Evolutionary conservation across 169 alveolate species (phyloP), one percentile per base, ranked within the genome.

Genomic region (Haemoproteus tartakovskyi): DNA sequence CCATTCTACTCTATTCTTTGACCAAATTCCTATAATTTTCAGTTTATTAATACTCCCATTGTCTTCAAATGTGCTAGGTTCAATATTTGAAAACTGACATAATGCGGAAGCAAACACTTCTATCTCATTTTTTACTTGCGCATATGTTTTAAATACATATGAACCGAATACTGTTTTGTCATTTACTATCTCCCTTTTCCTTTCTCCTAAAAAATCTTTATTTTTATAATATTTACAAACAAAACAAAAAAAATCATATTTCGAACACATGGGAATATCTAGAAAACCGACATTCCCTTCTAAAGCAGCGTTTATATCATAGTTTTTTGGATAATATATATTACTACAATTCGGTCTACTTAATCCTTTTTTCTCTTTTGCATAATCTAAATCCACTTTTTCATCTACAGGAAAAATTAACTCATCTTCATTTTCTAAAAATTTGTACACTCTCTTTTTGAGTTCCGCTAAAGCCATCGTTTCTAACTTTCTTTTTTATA

Each of bases 1-100:
- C 93, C 93, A 88, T 62, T 85, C 86, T 14, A 87, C 78, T 74
- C 90, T 86, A 52, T 88, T 88, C 62, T 64, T 64, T 2, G 93
- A 86, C 91, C 91, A 88, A 0, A 88, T 81, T 3, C 93, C 93
- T 59, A 88, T 41, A 51, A 86, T 78, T 78, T 83, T 78, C 29
- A 67, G 41, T 5, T 24, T 38, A 18, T 40, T 46, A 67, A 52
- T 26, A 40, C 9, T 19, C 29, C 82, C 82, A 38, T 67, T 67
- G 19, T 67, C 82, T 11, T 47, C 29, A 33, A 67, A 67, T 21
- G 21, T 67, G 29, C 41, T 67, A 0, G 50, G 62, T 21, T 67
- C 63, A 14, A 67, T 67, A 2, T 30, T 41, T 33, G 51, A 64
- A 67, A 67, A 67, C 24, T 67, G 82, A 33, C 54, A 67, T 2